Evolutionary conservation across 352 stramenopile genomes (phyloP).

Genomic region (Hyaloperonospora brassicae): DNA sequence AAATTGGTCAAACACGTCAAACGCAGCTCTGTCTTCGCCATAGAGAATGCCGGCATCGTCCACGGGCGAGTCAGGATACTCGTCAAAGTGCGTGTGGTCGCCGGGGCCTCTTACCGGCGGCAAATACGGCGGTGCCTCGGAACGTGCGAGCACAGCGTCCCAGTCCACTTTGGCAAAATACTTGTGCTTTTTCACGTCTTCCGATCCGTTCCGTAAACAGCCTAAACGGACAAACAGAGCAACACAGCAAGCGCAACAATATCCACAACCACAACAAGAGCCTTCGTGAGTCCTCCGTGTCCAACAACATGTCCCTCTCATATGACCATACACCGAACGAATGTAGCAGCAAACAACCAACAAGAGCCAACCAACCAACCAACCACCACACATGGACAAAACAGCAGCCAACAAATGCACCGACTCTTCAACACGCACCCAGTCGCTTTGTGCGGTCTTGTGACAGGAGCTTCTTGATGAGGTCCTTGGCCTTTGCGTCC

Average conservation of each 20-base stretch:
- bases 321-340: no score
- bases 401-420: no score
- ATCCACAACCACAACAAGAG: background rate
- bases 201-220: slow-evolving; percentile 84
- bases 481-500: slow-evolving; percentile 83
- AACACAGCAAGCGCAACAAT: background rate
- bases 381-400: slow-evolving; percentile 5
- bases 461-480: slow-evolving; percentile 88
- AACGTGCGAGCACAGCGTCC: slow-evolving; percentile 65
- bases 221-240: slow-evolving; percentile 27
- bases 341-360: background rate
- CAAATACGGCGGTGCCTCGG: slow-evolving; percentile 75
- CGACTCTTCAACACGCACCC: slow-evolving; percentile 24
- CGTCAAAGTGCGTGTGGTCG: slow-evolving; percentile 91
- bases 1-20: slow-evolving; percentile 84
- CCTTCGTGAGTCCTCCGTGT: slow-evolving; percentile 1
- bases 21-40: slow-evolving; percentile 74
- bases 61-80: slow-evolving; percentile 87
- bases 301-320: background rate
- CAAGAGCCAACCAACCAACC: background rate
- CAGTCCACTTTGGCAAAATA: slow-evolving; percentile 87
- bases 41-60: slow-evolving; percentile 79
- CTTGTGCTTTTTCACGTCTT: slow-evolving; percentile 90
- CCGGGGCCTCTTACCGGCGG: slow-evolving; percentile 73
- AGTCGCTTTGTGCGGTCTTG: slow-evolving; percentile 86